Conservation (phyloP, 805 yeast species). For the Metschnikowia baotianmanensis region DNA sequence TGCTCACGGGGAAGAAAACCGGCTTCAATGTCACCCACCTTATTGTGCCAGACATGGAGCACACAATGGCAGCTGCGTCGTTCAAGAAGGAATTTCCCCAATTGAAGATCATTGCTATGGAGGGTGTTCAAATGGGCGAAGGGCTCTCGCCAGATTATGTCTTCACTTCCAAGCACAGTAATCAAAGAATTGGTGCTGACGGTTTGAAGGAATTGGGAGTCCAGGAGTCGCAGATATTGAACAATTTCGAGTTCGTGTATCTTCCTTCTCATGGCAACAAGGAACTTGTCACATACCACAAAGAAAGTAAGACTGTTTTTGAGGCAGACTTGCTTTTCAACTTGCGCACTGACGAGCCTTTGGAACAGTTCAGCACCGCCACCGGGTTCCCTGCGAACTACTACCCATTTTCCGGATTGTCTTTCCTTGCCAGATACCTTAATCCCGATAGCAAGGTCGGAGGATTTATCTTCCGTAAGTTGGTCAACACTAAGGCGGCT, state of each 20-base stretch:
- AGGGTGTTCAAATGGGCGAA: slow-evolving; percentile 31
- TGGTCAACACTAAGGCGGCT: slow-evolving; percentile 15
- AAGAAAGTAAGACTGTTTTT: slow-evolving; percentile 45
- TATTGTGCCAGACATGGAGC: slow-evolving; percentile 63
- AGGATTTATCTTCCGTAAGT: slow-evolving; percentile 23
- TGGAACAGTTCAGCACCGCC: slow-evolving; percentile 43
- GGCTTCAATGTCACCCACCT: slow-evolving; percentile 44
- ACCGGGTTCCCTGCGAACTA: slow-evolving; percentile 44
- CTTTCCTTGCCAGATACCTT: slow-evolving; percentile 38
- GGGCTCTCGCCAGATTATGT: slow-evolving; percentile 38
- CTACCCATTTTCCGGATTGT: slow-evolving; percentile 46
- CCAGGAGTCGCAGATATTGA: slow-evolving; percentile 34
- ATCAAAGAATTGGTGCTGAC: slow-evolving; percentile 28
- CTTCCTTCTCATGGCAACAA: slow-evolving; percentile 56
- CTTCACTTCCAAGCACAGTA: slow-evolving; percentile 34
- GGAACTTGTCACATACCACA: slow-evolving; percentile 54
- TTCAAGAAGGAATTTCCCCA: slow-evolving; percentile 51
- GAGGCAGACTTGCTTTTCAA: slow-evolving; percentile 64
- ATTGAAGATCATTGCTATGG: slow-evolving; percentile 54
- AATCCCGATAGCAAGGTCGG: slow-evolving; percentile 43
- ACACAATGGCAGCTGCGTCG: slow-evolving; percentile 58
- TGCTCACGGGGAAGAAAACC: slow-evolving; percentile 28
- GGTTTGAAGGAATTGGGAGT: slow-evolving; percentile 33
- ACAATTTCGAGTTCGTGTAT: slow-evolving; percentile 53
- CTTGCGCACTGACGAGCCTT: slow-evolving; percentile 39